These are phyloP conservation scores for Scheffersomyces spartinae DNA, from an alignment of 805 yeast genomes.

Conservation along the genomic window DNA sequence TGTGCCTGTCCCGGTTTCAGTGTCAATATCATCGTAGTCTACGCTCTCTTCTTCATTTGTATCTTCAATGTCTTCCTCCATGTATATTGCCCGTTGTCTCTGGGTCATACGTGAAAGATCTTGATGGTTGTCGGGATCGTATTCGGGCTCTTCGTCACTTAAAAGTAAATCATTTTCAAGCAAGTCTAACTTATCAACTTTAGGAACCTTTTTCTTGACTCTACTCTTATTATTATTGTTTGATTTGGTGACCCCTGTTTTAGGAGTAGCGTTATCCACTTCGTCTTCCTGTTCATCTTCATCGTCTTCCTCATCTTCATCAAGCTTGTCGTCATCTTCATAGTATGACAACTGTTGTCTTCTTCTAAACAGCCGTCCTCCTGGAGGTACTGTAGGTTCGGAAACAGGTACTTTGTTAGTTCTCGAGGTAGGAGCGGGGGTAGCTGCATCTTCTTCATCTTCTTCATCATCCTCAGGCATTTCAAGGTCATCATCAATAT, in stretches of 20 bases:
- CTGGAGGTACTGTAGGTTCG: slow-evolving; percentile 4
- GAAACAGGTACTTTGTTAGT: too few species aligned
- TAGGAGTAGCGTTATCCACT: slow-evolving; percentile 2
- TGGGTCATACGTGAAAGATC: slow-evolving; percentile 44
- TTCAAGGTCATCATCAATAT: slow-evolving; percentile 6
- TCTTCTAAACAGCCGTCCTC: slow-evolving; percentile 21
- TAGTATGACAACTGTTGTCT: slow-evolving; percentile 27
- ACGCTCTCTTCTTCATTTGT: slow-evolving; percentile 4
- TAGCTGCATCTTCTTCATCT: too few species aligned
- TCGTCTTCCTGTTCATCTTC: slow-evolving; percentile 7
- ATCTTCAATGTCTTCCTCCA: slow-evolving; percentile 17
- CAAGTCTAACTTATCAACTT: background rate
- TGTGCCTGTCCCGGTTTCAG: slow-evolving; percentile 1
- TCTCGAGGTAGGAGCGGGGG: too few species aligned
- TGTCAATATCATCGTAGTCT: background rate
- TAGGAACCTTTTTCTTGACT: slow-evolving; percentile 1
- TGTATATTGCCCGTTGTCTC: slow-evolving; percentile 37
- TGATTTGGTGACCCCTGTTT: background rate
- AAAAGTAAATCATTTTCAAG: slow-evolving; percentile 14
- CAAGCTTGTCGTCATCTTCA: slow-evolving; percentile 23
- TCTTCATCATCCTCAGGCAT: slow-evolving; percentile 1
- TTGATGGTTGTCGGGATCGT: slow-evolving; percentile 26
- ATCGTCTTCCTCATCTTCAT: slow-evolving; percentile 14
- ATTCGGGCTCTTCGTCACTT: slow-evolving; percentile 33
- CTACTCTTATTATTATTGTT: slow-evolving; percentile 1